Conservation (phyloP, 2,329 filamentous ascomycete genomes). For the Simplicillium sp. region DNA sequence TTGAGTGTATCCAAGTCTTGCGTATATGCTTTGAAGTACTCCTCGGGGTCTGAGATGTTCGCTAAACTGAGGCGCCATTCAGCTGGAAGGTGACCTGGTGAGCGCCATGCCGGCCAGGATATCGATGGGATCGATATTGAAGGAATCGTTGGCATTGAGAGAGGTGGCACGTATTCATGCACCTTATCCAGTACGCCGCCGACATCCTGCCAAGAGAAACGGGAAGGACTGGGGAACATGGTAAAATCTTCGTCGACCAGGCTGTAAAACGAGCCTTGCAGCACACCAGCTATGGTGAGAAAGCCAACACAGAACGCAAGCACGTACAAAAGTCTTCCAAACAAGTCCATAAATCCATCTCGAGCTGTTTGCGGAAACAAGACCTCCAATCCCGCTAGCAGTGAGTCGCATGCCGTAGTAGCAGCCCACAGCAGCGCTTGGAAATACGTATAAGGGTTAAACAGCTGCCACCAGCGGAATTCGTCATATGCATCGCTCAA, state of each 20-base stretch:
- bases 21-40: conserved; percentile 16
- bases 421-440: conserved; percentile 14
- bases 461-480: conserved; percentile 14
- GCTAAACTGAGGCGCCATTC: conserved; percentile 7
- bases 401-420: conserved; percentile 11
- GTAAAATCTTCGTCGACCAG: conserved; percentile 5
- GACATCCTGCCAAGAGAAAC: conserved; percentile 9
- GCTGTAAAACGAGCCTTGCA: conserved; percentile 3
- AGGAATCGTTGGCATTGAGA: background rate
- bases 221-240: conserved; percentile 1
- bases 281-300: conserved; percentile 2
- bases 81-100: conserved; percentile 1
- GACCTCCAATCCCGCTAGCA: conserved; percentile 8
- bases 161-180: background rate
- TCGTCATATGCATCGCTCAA: background rate
- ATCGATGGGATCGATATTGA: background rate
- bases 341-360: conserved; percentile 6
- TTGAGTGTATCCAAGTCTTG: conserved; percentile 19
- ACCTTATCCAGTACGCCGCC: conserved; percentile 10
- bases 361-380: conserved; percentile 6
- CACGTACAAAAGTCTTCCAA: conserved; percentile 2
- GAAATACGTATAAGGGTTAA: conserved; percentile 22
- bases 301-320: background rate
- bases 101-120: conserved; percentile 4
- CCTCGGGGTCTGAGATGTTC: conserved; percentile 11